Percentiles rank a stretch among this genome's conserved stretches.
Conservation (phyloP, 345 rosid species). For the Linum lewisii region DNA sequence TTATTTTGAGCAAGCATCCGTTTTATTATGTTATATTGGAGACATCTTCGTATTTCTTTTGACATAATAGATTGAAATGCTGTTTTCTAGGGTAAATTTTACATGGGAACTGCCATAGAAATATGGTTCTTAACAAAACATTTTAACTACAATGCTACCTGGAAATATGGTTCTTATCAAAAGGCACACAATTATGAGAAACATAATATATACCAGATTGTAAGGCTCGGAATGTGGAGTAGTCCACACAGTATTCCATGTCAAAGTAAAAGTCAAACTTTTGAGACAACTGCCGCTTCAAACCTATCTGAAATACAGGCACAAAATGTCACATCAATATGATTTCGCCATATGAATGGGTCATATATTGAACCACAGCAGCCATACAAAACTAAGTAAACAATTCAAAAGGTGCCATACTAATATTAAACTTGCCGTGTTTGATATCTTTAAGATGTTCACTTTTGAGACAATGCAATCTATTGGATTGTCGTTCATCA, state of each 20-base stretch:
- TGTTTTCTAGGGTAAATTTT: too few species aligned
- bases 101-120: too few species aligned
- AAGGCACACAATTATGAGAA: background rate
- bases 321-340: slow-evolving; percentile 5
- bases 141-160: background rate
- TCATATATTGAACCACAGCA: background rate
- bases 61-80: too few species aligned
- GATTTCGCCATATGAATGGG: slow-evolving; percentile 1
- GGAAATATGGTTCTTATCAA: background rate
- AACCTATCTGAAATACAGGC: slow-evolving; percentile 43
- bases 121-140: too few species aligned
- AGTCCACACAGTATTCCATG: slow-evolving; percentile 86
- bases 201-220: slow-evolving; percentile 34
- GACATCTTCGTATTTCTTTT: too few species aligned
- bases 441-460: slow-evolving; percentile 36
- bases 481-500: slow-evolving; percentile 82
- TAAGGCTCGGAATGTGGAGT: slow-evolving; percentile 69
- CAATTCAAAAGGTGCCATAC: background rate
- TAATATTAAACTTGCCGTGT: slow-evolving; percentile 37
- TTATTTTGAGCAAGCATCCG: too few species aligned
- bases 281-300: slow-evolving; percentile 27
- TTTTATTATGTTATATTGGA: too few species aligned
- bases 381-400: background rate
- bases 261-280: slow-evolving; percentile 65
- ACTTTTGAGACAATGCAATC: slow-evolving; percentile 79